phyloP scores from a whole-genome alignment of 768 basidiomycete species.

The Nidularia pulvinata region DNA sequence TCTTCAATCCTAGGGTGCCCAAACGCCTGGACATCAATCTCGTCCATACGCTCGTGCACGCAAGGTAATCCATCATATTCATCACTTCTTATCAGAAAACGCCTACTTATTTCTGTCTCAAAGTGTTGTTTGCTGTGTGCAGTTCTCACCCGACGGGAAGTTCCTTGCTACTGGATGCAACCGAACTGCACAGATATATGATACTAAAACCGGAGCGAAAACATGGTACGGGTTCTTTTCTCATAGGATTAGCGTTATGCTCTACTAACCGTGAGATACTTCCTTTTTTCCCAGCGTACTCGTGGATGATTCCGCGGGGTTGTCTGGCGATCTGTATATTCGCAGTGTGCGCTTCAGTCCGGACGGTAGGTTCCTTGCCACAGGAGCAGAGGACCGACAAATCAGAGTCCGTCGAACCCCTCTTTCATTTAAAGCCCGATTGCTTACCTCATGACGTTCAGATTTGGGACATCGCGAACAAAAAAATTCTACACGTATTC shows the following conservation, averaged over 20 bases:
- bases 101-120: constrained; percentile 6
- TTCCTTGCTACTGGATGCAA: constrained; percentile 93
- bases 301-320: constrained; percentile 71
- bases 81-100: neutral
- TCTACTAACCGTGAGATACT: neutral
- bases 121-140: constrained; percentile 82
- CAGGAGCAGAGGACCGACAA: constrained; percentile 93
- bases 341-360: constrained; percentile 95
- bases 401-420: constrained; percentile 63
- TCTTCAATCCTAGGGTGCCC: constrained; percentile 80
- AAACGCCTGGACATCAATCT: constrained; percentile 71
- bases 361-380: constrained; percentile 91
- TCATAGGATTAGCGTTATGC: neutral
- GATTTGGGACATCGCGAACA: constrained; percentile 90
- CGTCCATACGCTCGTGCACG: constrained; percentile 81
- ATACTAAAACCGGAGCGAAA: constrained; percentile 85
- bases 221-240: constrained; percentile 61
- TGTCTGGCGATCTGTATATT: constrained; percentile 84
- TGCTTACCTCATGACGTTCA: constrained; percentile 18
- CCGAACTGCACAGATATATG: constrained; percentile 92
- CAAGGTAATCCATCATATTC: constrained; percentile 54
- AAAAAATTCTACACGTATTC: constrained; percentile 71
- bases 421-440: constrained; percentile 33
- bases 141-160: constrained; percentile 93
- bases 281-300: constrained; percentile 52